A percentile compares a stretch with the other conserved stretches of the same genome.
Evolutionary conservation across 192 early-diverging fungal species (phyloP).

Genomic region (Allomyces macrogynus): DNA sequence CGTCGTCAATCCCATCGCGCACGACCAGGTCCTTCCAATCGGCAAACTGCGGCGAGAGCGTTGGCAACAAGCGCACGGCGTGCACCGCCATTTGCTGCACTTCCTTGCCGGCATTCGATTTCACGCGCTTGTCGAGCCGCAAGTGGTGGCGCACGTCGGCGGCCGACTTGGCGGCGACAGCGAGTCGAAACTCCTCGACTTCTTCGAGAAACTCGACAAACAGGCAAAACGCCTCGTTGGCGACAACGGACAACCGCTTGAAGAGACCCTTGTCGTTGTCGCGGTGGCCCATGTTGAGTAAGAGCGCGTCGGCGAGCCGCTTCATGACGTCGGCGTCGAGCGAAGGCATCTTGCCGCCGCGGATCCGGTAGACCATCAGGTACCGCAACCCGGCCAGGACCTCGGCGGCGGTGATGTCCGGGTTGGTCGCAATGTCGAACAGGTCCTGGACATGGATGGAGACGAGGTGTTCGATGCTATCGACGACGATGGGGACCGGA

Average conservation of each 20-base stretch:
- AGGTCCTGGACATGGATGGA: not conserved
- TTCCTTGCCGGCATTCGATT: constrained; percentile 38
- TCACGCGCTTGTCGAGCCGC: constrained; percentile 54
- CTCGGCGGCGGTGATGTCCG: constrained; percentile 20
- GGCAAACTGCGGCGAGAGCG: constrained; percentile 49
- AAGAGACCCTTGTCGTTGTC: constrained; percentile 32
- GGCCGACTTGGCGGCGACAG: constrained; percentile 53
- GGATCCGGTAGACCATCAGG: constrained; percentile 82
- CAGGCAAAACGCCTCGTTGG: constrained; percentile 67
- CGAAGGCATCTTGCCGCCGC: constrained; percentile 58
- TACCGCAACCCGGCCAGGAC: constrained; percentile 76
- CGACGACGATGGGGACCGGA: not conserved
- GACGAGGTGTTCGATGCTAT: not conserved
- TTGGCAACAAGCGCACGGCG: constrained; percentile 54
- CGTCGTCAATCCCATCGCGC: constrained; percentile 48
- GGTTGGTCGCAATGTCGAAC: not conserved
- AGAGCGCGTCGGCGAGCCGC: constrained; percentile 61
- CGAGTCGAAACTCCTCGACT: constrained; percentile 72
- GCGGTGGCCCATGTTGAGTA: constrained; percentile 50
- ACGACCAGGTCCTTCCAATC: constrained; percentile 88
- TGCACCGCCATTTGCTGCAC: constrained; percentile 54
- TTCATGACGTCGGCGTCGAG: constrained; percentile 69
- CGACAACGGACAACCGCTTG: constrained; percentile 45
- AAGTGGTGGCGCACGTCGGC: constrained; percentile 60
- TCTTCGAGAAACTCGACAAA: constrained; percentile 93